Conservation (phyloP, 306 rosid genomes). For the cucumber (Cucumis sativus) region DNA sequence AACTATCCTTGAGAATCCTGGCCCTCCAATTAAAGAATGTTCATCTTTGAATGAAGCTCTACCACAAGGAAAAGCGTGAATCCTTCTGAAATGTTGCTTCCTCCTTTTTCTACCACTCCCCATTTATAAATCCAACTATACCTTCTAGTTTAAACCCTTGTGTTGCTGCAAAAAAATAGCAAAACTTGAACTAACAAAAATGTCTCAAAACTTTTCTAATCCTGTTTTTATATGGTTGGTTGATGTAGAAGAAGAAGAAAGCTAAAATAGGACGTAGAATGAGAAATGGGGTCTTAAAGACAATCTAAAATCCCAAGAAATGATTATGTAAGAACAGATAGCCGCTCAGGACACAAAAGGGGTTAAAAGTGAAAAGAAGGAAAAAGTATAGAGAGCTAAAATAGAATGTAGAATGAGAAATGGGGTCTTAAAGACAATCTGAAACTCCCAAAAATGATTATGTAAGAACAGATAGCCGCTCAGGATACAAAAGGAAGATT, state of each 20-base stretch:
- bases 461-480: neutral
- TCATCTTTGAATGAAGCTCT: slow-evolving; percentile 55
- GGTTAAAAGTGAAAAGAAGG: neutral
- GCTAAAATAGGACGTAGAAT: neutral
- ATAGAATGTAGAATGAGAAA: neutral
- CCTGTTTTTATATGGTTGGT: too few relatives aligned
- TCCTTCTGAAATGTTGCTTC: slow-evolving; percentile 57
- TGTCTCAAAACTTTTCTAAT: neutral
- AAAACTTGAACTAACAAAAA: neutral
- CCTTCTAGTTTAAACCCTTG: neutral
- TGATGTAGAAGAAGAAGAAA: neutral
- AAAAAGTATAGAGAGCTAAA: neutral
- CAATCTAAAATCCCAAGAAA: neutral
- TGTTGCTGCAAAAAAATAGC: neutral
- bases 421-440: neutral
- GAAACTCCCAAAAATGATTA: neutral
- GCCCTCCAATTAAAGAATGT: slow-evolving; percentile 82
- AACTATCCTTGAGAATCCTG: slow-evolving; percentile 82
- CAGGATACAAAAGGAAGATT: neutral
- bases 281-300: neutral
- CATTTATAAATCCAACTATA: slow-evolving; percentile 21
- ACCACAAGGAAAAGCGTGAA: slow-evolving; percentile 74
- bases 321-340: neutral
- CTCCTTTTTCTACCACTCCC: slow-evolving; percentile 41
- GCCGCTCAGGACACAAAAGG: neutral